Evolutionary conservation across 73 alveolate genomes (phyloP), one percentile per base, ranked within the genome.

Genomic region (Tetrahymena elliotti): DNA sequence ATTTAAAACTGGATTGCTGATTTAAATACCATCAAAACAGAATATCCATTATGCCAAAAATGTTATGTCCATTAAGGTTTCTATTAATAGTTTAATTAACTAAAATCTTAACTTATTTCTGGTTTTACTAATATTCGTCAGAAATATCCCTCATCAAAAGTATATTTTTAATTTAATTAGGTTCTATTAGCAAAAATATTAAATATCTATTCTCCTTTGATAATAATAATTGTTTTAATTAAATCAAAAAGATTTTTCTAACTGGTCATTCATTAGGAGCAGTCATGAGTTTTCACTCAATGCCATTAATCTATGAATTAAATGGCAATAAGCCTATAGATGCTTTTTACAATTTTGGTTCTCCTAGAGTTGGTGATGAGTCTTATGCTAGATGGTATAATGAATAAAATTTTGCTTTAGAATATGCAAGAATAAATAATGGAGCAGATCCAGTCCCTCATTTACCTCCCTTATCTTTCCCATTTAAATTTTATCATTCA

Each of bases 221-320:
- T n/a, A n/a, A n/a, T n/a, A n/a, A n/a, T n/a, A n/a, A n/a, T n/a
- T n/a, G n/a, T n/a, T n/a, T n/a, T n/a, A n/a, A n/a, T n/a, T n/a
- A n/a, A n/a, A n/a, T n/a, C n/a, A n/a, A 54, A 3, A n/a, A 54
- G 84, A 31, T 54, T 3, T 54, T 54, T 54, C 35, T 94, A 6
- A 94, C 96, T 38, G 96, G 96, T 7, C 96, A 94, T 84, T 84
- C 95, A 41, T 54, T 94, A 34, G 96, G 96, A 15, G 96, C 95
- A 84, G 95, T 95, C 0, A 22, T 94, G 35, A 68, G 95, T 33
- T 52, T 94, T 33, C 96, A 94, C 84, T 94, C 96, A 22, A 53
- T 92, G 2, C 36, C 93, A 0, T 54, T 88, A 20, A 40, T 95
- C 83, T 88, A 12, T 27, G 83, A 92, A 39, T 31, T 18, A 33